These are phyloP conservation scores for Avena sativa DNA, from an alignment of 176 grass and related monocot genomes.

Conservation along the genomic window DNA sequence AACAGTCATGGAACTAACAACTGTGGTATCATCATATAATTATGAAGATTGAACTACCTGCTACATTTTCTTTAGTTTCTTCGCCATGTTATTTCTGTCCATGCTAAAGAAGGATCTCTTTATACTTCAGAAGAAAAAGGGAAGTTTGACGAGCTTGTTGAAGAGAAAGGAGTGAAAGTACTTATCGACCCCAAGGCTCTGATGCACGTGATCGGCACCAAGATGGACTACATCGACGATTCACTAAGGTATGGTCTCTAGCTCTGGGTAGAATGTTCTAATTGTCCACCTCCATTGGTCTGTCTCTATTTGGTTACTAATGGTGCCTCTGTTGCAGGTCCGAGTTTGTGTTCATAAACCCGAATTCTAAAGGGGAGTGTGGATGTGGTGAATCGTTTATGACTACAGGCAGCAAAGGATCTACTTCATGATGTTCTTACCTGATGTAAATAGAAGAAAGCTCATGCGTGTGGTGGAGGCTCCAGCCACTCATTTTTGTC, in stretches of 20 bases:
- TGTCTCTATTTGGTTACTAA: conserved; percentile 15
- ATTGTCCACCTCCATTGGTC: not conserved
- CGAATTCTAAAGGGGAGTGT: conserved; percentile 85
- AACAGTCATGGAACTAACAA: not conserved
- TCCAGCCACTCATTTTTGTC: not conserved
- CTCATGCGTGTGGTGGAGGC: conserved; percentile 16
- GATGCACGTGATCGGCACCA: conserved; percentile 61
- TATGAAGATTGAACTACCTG: too few species aligned
- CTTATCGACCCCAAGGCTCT: conserved; percentile 89
- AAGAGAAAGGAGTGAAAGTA: conserved; percentile 90
- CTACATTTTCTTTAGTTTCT: too few species aligned
- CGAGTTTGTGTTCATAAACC: conserved; percentile 67
- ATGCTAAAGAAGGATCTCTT: conserved; percentile 29
- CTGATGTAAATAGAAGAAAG: conserved; percentile 13
- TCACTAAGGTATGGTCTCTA: conserved; percentile 59
- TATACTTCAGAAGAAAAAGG: conserved; percentile 78
- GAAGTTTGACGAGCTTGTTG: conserved; percentile 83
- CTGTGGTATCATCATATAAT: too few species aligned
- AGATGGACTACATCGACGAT: conserved; percentile 87
- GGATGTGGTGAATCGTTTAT: conserved; percentile 92
- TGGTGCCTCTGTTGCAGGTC: conserved; percentile 56
- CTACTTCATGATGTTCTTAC: conserved; percentile 33
- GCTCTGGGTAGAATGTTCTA: not conserved
- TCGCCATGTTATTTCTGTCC: not conserved
- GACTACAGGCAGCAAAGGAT: conserved; percentile 65